Conservation (phyloP, 805 yeast genomes). For the Lachancea thermotolerans region DNA sequence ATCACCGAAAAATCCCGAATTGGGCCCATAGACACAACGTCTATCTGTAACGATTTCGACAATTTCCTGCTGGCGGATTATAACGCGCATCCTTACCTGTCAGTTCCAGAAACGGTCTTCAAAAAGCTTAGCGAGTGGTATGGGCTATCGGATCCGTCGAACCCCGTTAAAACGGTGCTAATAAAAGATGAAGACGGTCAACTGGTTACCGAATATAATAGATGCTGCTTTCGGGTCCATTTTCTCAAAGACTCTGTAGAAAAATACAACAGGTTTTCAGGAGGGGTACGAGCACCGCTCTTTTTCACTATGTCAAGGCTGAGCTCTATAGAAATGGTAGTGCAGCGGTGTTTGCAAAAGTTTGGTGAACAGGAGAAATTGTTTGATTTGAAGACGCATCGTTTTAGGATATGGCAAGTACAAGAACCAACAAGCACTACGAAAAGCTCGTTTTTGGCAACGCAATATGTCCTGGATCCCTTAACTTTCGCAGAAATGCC, state of each 20-base stretch:
- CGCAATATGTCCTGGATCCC: slow-evolving; percentile 23
- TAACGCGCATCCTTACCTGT: slow-evolving; percentile 24
- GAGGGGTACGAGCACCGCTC: slow-evolving; percentile 17
- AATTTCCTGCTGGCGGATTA: slow-evolving; percentile 34
- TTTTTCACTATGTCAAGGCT: slow-evolving; percentile 32
- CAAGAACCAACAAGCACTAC: slow-evolving; percentile 9
- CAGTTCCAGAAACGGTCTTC: slow-evolving; percentile 42
- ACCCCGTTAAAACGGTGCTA: slow-evolving; percentile 34
- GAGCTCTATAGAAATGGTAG: slow-evolving; percentile 26
- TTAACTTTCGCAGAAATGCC: slow-evolving; percentile 24
- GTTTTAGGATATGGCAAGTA: slow-evolving; percentile 24
- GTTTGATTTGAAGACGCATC: slow-evolving; percentile 12
- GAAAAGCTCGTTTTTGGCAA: slow-evolving; percentile 5
- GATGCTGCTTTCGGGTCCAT: slow-evolving; percentile 33
- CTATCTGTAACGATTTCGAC: slow-evolving; percentile 41
- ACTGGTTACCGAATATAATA: slow-evolving; percentile 32
- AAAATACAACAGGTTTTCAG: slow-evolving; percentile 8
- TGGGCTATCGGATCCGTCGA: slow-evolving; percentile 38
- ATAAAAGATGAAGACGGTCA: slow-evolving; percentile 26
- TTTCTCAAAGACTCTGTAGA: slow-evolving; percentile 21
- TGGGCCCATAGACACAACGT: slow-evolving; percentile 43
- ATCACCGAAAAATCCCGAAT: slow-evolving; percentile 27
- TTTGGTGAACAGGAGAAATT: slow-evolving; percentile 20
- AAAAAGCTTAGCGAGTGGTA: slow-evolving; percentile 45
- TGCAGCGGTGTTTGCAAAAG: slow-evolving; percentile 14